A percentile compares a stretch with the other conserved stretches of the same genome.
These are phyloP conservation scores for Hypholoma fasciculare DNA, from an alignment of 768 basidiomycete species.

Conservation along the genomic window DNA sequence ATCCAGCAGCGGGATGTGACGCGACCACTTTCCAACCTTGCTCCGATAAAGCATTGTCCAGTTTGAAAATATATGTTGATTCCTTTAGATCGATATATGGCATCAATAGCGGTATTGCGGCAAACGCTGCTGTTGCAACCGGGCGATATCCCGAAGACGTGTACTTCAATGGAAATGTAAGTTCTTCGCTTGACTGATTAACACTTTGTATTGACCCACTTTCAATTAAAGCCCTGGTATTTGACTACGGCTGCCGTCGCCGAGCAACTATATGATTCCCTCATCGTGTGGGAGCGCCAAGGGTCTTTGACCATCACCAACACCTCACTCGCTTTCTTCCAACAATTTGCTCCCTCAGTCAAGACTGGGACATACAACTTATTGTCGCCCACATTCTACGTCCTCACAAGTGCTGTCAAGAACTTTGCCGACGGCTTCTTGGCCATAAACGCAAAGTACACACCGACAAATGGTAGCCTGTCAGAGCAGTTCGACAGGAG, in stretches of 20 bases:
- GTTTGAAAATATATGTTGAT: constrained; percentile 68
- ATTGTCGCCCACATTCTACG: constrained; percentile 45
- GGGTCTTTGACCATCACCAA: constrained; percentile 53
- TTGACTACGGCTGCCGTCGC: constrained; percentile 68
- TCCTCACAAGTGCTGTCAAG: constrained; percentile 48
- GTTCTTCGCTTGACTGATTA: constrained; percentile 24
- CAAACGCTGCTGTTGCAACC: constrained; percentile 61
- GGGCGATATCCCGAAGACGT: constrained; percentile 80
- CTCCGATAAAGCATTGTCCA: constrained; percentile 78
- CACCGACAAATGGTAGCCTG: constrained; percentile 59
- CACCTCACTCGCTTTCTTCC: constrained; percentile 72
- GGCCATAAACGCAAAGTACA: constrained; percentile 56
- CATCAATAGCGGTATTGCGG: constrained; percentile 60
- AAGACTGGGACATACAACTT: constrained; percentile 55
- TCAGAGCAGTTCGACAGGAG: constrained; percentile 62
- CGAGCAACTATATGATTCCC: constrained; percentile 75
- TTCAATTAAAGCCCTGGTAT: constrained; percentile 65
- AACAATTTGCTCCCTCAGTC: constrained; percentile 52
- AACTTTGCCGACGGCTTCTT: constrained; percentile 69
- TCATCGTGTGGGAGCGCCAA: constrained; percentile 61
- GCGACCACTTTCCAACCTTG: constrained; percentile 79
- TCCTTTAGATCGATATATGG: constrained; percentile 69
- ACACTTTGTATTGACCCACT: neutral
- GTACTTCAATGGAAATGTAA: constrained; percentile 71
- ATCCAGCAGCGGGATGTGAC: constrained; percentile 71